Base-by-base conservation (phyloP, 495 filamentous ascomycete species). In the Cudoniella acicularis region DNA sequence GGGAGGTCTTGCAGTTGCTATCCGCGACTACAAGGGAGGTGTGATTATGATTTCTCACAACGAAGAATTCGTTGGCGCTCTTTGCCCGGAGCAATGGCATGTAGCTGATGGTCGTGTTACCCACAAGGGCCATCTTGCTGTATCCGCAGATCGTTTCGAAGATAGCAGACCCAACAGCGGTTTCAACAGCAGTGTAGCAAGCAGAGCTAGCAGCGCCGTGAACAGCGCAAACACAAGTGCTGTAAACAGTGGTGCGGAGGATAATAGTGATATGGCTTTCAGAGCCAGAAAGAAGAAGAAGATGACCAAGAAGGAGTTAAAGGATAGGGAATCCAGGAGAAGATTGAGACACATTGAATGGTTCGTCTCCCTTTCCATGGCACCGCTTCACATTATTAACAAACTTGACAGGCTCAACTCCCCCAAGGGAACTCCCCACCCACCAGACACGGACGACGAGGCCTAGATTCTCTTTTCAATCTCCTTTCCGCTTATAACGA, bases 21-120 rank as follows among this genome's bases (percentile, higher is more conserved):
- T 98, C 69, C 89, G 91, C 62, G 94, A 98, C 69, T 98, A 92
- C 83, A 93, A 90, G 73, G 94, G 94, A 59, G 94, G 94, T 70
- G 95, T 98, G 1, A 90, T 98, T 60, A 96, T 98, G 88, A 98
- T 98, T 69, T 97, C 92, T 64, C 94, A 98, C 78, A 97, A 98
- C 83, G 89, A 96, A 67, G 95, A 98, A 71, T 98, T 98, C 68
- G 92, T 98, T 47, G 90, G 92, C 60, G 92, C 93, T 2, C 85
- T 98, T 10, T 92, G 93, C 69, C 86, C 87, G 20, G 94, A 98
- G 76, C 91, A 96, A 72, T 93, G 94, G 87, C 88, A 96, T 75
- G 87, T 98, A 57, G 87, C 84, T 61, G 90, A 91, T 63, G 94
- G 94, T 2, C 85, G 87, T 17, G 83, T 98, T 54, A 87, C 88